Evolutionary conservation across 225 moss, liverwort and hornwort genomes (phyloP).

Genomic region (Polytrichum commune): DNA sequence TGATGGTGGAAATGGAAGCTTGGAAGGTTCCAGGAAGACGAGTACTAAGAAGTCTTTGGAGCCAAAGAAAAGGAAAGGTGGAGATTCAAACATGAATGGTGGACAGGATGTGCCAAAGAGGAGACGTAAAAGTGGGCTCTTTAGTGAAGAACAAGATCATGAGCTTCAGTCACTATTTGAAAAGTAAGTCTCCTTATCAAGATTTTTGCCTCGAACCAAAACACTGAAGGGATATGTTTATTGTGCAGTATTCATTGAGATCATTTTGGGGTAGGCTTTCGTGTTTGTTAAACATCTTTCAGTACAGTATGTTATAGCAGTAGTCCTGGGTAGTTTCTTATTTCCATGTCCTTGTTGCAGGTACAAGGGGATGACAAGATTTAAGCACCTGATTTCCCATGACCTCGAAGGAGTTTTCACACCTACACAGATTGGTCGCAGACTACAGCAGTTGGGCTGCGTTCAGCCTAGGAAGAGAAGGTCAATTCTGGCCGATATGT

Average conservation of each 20-base stretch:
- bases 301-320: no score
- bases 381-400: constrained; percentile 42
- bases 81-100: background rate
- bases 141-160: constrained; percentile 45
- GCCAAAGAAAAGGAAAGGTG: constrained; percentile 19
- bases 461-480: constrained; percentile 36
- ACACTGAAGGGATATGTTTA: background rate
- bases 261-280: no score
- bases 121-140: constrained; percentile 31
- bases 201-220: background rate
- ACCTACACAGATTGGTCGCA: constrained; percentile 39
- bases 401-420: constrained; percentile 43
- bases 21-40: background rate
- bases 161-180: constrained; percentile 43
- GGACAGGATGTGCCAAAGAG: constrained; percentile 16
- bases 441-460: constrained; percentile 43
- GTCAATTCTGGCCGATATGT: constrained; percentile 28
- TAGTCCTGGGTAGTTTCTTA: background rate
- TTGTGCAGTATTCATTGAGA: no score
- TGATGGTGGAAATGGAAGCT: constrained; percentile 1
- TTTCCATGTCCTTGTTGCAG: constrained; percentile 13
- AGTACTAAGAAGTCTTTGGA: background rate
- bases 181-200: constrained; percentile 26
- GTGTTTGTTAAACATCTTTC: no score
- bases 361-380: constrained; percentile 43